Evolutionary conservation across 2,329 filamentous ascomycete genomes (phyloP).

Genomic region (Fusarium tuaranense): DNA sequence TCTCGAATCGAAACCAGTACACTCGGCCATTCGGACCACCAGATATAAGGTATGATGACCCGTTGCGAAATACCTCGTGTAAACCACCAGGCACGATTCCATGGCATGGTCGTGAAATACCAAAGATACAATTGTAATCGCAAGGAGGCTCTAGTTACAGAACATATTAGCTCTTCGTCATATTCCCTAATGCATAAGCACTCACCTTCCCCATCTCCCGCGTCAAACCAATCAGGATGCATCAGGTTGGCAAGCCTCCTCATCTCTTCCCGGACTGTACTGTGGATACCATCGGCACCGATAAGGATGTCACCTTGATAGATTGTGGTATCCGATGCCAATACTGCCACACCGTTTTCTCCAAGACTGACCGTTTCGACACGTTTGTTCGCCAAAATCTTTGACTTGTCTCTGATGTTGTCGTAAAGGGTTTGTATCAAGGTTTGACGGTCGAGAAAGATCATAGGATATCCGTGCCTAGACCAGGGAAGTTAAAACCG

Average conservation of each 20-base stretch:
- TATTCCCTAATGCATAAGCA: neutral
- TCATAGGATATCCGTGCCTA: slow-evolving; percentile 44
- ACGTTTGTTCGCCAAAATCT: neutral
- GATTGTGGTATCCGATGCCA: neutral
- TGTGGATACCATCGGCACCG: neutral
- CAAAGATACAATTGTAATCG: slow-evolving; percentile 19
- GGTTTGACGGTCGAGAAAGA: neutral
- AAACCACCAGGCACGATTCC: neutral
- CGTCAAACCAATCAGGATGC: neutral
- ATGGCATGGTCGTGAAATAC: slow-evolving; percentile 15
- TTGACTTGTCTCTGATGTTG: neutral
- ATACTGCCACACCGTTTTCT: neutral
- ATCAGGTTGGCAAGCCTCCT: neutral
- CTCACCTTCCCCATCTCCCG: neutral
- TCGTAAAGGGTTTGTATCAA: neutral
- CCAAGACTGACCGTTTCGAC: neutral
- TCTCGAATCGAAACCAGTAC: slow-evolving; percentile 21
- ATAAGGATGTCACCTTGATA: neutral
- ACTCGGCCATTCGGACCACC: slow-evolving; percentile 55
- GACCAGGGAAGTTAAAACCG: neutral
- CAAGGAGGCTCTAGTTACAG: neutral
- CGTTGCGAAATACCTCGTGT: slow-evolving; percentile 3
- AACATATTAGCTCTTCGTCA: neutral
- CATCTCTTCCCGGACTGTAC: neutral
- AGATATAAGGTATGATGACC: slow-evolving; percentile 2